Base-by-base conservation (phyloP, 768 basidiomycete species). In the Mycena filopes region DNA sequence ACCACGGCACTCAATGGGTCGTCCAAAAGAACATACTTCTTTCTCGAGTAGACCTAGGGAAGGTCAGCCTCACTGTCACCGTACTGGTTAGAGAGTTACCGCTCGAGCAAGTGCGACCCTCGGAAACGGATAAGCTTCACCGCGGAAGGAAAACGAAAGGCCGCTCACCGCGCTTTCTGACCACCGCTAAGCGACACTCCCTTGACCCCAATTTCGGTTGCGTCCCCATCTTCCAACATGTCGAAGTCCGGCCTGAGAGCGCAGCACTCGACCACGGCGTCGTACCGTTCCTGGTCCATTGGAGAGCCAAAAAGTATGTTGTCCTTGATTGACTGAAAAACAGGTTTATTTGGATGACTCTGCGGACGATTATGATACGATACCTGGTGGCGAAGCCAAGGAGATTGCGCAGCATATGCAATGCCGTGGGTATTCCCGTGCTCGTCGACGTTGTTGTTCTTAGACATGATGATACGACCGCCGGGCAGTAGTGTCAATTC, bases 261-360 rank as follows among this genome's bases (percentile, higher is more conserved):
- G 71, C 96, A 98, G 16, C 88, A 91, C 55, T 94, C 89, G 20
- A 96, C 74, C 26, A 95, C 93, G 0, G 80, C 82, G 12, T 89
- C 78, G 66, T 96, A 96, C 51, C 93, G 81, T 66, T 89, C 87
- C 64, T 91, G 87, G 51, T 92, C 90, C 63, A 80, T 86, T 1
- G 88, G 87, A 65, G 85, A 84, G 1, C 91, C 92, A 73, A 95
- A 95, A 9, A 93, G 77, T 69, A 96, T 93, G 72, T 95, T 95
- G 40, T 90, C 89, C 66, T 84, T 87, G 73, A 95, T 92, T 0
- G 91, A 90, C 45, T 88, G 18, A 15, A 12, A 8, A 23, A 12
- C 2, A 21, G 29, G n/a, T 21, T 46, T n/a, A 33, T 12, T 23
- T 13, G 29, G 18, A 9, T 4, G 31, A 23, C 16, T 12, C 8